Conservation (phyloP, 805 yeast species). For the Candida montana region DNA sequence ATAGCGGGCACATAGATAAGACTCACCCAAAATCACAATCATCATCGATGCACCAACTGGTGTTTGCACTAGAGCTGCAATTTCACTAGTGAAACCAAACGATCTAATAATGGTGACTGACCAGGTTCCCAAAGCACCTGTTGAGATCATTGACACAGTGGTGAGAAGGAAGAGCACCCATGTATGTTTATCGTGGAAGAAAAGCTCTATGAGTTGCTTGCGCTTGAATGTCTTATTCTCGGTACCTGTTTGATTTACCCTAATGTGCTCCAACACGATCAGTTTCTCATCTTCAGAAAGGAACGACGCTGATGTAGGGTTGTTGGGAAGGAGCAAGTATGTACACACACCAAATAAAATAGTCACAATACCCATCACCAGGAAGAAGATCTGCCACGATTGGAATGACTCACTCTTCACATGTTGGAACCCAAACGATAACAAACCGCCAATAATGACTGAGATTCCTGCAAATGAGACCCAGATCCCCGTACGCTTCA, state of each 20-base stretch:
- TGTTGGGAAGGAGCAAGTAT: slow-evolving; percentile 44
- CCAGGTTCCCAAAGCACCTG: slow-evolving; percentile 39
- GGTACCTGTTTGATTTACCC: slow-evolving; percentile 43
- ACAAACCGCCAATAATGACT: slow-evolving; percentile 39
- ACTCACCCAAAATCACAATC: slow-evolving; percentile 33
- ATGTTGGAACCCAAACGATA: slow-evolving; percentile 51
- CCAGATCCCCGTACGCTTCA: slow-evolving; percentile 49
- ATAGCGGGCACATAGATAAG: slow-evolving; percentile 32
- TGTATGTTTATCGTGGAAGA: slow-evolving; percentile 40
- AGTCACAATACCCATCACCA: slow-evolving; percentile 51
- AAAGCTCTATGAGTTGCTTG: slow-evolving; percentile 38
- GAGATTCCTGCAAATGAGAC: slow-evolving; percentile 53
- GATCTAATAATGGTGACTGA: slow-evolving; percentile 35
- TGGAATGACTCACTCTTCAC: slow-evolving; percentile 34
- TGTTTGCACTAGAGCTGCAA: slow-evolving; percentile 46
- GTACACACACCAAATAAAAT: slow-evolving; percentile 42
- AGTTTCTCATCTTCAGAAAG: slow-evolving; percentile 37
- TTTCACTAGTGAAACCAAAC: slow-evolving; percentile 38
- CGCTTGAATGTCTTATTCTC: slow-evolving; percentile 38
- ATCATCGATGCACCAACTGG: slow-evolving; percentile 52
- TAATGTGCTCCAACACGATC: slow-evolving; percentile 36
- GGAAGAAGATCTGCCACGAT: slow-evolving; percentile 60
- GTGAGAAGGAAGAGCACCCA: slow-evolving; percentile 45
- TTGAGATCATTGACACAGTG: slow-evolving; percentile 40
- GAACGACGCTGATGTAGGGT: slow-evolving; percentile 34